phyloP scores from a whole-genome alignment of 306 rosid species.

The Vachellia collinsii region DNA sequence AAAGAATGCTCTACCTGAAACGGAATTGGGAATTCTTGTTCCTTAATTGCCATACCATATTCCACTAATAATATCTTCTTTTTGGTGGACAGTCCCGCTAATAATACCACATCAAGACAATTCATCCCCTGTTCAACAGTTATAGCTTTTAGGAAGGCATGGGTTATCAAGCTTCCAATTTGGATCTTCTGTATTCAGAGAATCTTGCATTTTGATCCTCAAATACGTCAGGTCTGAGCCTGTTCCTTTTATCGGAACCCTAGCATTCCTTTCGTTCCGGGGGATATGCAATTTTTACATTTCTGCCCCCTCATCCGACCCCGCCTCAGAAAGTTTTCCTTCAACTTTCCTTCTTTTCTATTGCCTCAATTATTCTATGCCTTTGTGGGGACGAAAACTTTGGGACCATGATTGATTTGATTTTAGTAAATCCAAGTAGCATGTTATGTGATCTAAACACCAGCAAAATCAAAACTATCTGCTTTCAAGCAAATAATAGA shows the following conservation, averaged over 20 bases:
- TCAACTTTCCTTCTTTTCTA: neutral
- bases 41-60: neutral
- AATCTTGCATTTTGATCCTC: neutral
- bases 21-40: conserved; percentile 16
- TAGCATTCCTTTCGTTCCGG: too few relatives aligned
- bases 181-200: neutral
- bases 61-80: conserved; percentile 7
- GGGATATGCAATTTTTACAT: too few relatives aligned
- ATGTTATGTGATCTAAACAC: neutral
- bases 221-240: too few relatives aligned
- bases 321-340: neutral
- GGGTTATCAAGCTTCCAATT: neutral
- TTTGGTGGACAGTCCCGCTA: neutral
- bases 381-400: neutral
- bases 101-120: neutral
- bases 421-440: neutral
- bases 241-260: too few relatives aligned
- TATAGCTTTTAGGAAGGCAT: neutral
- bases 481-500: conserved; percentile 5
- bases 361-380: neutral
- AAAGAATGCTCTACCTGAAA: conserved; percentile 91
- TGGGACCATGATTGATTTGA: neutral
- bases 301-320: too few relatives aligned
- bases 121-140: conserved; percentile 1
- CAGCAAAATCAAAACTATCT: conserved; percentile 22